A percentile compares a stretch with the other conserved stretches of the same genome.
Evolutionary conservation across 2,329 filamentous ascomycete genomes (phyloP).

Genomic region (Cladosporium velox): DNA sequence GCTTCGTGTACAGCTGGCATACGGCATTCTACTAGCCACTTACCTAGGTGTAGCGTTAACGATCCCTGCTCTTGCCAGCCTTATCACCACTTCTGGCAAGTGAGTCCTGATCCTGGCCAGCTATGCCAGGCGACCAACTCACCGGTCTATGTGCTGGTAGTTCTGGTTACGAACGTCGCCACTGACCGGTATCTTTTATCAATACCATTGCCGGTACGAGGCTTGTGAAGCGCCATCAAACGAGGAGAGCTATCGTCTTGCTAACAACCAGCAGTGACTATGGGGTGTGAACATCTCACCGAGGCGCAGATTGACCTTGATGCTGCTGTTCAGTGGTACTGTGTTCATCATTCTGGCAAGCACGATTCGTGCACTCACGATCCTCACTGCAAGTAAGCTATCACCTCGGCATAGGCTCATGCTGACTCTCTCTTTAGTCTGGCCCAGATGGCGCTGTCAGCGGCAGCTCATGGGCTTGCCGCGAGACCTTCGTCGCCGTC

Average conservation of each 20-base stretch:
- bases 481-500: constrained; percentile 8
- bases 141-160: background rate
- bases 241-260: background rate
- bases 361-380: constrained; percentile 1
- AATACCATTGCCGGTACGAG: constrained; percentile 4
- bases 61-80: constrained; percentile 9
- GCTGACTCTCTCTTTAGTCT: background rate
- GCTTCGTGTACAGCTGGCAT: background rate
- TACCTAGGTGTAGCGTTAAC: background rate
- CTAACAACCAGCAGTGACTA: background rate
- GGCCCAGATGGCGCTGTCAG: constrained; percentile 5
- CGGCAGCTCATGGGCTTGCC: constrained; percentile 7
- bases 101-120: background rate
- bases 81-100: constrained; percentile 8
- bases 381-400: background rate
- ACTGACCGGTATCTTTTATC: constrained; percentile 1
- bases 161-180: background rate
- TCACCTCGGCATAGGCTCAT: background rate
- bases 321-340: constrained; percentile 10
- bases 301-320: background rate
- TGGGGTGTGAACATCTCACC: constrained; percentile 4
- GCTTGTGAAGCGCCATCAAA: no score
- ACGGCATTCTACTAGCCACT: background rate
- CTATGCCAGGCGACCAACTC: constrained; percentile 11
- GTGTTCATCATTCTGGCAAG: constrained; percentile 12